Base-by-base conservation (phyloP, 108 stramenopile genomes). In the Poteriospumella lacustris region DNA sequence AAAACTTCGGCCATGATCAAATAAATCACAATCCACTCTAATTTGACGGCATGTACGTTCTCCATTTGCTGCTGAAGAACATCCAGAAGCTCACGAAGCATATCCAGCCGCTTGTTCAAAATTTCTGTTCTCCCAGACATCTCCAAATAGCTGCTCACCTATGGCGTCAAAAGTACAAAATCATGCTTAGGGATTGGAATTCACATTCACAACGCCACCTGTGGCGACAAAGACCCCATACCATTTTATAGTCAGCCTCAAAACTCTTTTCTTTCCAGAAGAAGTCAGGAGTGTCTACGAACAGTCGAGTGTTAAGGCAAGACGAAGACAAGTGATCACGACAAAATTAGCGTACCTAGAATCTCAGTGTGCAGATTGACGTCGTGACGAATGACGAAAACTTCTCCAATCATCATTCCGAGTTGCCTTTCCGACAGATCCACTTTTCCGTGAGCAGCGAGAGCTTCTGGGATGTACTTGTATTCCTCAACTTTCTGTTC, bases 341-440 rank as follows among this genome's bases (percentile, higher is more conserved):
- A n/a, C n/a, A n/a, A n/a, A 52, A 19, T 52, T 19, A 9, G 19
- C 47, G 9, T 86, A 52, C 76, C 79, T 34, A 88, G 79, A 29
- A 88, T 80, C 47, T 88, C 88, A 29, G 85, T 82, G 75, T 87
- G 85, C 1, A 88, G 84, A 59, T 88, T 88, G 40, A 88, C 79
- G 43, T 84, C 81, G 44, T 82, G 85, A 19, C 85, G 85, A 76
- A 81, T 82, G 39, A 86, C 43, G 39, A 88, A 87, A 15, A 88
- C 79, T 39, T 68, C 38, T 36, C 85, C 85, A 39, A 80, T 86
- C 47, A 52, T 52, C 47, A 64, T 76, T 29, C 42, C 59, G 9
- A 88, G 76, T 0, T 67, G 76, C 31, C 43, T 43, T 60, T 80
- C 79, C 24, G 79, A 81, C 56, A 88, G 80, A 43, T 47, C n/a